A percentile compares a stretch with the other conserved stretches of the same genome.
Evolutionary conservation across 2,329 filamentous ascomycete species (phyloP).

Genomic region (Talaromyces islandicus): DNA sequence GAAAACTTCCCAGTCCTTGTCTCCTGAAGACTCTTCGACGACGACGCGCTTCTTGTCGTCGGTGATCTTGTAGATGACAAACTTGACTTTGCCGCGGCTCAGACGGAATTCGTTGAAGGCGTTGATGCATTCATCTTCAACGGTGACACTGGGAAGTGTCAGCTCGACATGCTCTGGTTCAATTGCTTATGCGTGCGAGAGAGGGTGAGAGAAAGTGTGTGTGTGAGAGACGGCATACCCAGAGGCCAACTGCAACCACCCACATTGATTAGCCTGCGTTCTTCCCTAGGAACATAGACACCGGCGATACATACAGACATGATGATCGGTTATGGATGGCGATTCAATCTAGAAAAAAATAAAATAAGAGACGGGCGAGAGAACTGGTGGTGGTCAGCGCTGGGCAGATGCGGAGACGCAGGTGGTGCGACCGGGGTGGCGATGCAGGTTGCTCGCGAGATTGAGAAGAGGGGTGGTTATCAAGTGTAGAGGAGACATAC

Average conservation of each 20-base stretch:
- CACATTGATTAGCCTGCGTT: neutral
- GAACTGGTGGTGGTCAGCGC: neutral
- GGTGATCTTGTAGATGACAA: conserved; percentile 48
- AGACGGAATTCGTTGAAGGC: conserved; percentile 43
- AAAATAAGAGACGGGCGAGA: neutral
- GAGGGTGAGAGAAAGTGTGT: neutral
- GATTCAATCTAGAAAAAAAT: neutral
- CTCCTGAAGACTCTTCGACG: conserved; percentile 39
- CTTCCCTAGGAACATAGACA: neutral
- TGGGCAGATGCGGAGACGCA: neutral
- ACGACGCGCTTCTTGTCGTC: conserved; percentile 47
- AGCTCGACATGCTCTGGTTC: neutral
- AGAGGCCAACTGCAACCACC: neutral
- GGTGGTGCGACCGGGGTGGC: neutral
- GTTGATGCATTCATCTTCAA: conserved; percentile 42
- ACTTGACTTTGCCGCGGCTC: conserved; percentile 40
- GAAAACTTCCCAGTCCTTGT: conserved; percentile 44
- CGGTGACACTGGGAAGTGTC: conserved; percentile 32
- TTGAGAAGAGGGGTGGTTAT: neutral
- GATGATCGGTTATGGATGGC: neutral
- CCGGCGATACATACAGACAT: conserved; percentile 6
- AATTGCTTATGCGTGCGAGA: neutral
- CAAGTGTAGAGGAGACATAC: neutral
- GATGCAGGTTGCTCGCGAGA: neutral
- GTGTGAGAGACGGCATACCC: neutral